Percentiles rank a stretch among this genome's conserved stretches.
phyloP scores from a whole-genome alignment of 1,284 basidiomycete genomes.

The Ganoderma sinense region DNA sequence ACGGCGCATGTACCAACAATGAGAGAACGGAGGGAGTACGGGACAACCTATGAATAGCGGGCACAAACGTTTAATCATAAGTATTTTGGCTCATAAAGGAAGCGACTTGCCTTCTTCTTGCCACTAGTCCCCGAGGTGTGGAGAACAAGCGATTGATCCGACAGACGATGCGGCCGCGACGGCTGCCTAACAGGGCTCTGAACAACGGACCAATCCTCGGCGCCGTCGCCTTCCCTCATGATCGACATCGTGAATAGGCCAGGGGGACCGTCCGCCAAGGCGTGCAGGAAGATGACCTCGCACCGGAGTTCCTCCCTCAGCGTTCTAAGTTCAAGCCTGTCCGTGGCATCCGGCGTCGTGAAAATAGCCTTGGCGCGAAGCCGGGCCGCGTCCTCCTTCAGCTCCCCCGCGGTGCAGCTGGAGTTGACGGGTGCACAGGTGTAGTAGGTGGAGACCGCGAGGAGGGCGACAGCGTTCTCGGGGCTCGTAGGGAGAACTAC shows the following conservation, averaged over 20 bases:
- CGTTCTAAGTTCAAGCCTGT: conserved; percentile 22
- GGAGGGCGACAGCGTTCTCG: conserved; percentile 31
- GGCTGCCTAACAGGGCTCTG: conserved; percentile 26
- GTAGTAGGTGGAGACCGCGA: conserved; percentile 28
- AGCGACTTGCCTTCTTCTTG: conserved; percentile 47
- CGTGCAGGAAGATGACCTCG: conserved; percentile 44
- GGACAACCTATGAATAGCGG: conserved; percentile 51
- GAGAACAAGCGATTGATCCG: conserved; percentile 63
- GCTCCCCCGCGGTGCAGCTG: conserved; percentile 29
- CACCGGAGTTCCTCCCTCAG: conserved; percentile 28
- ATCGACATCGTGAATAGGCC: conserved; percentile 50
- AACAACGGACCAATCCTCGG: conserved; percentile 25
- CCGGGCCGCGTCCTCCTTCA: conserved; percentile 26
- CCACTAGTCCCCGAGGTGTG: conserved; percentile 75
- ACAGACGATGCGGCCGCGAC: conserved; percentile 45
- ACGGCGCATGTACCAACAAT: conserved; percentile 68
- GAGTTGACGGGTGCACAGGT: conserved; percentile 31
- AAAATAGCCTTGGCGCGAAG: conserved; percentile 29
- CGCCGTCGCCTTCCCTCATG: conserved; percentile 35
- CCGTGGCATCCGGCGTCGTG: conserved; percentile 27
- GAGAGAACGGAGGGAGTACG: conserved; percentile 64
- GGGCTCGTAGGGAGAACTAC: conserved; percentile 31
- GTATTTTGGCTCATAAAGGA: background rate
- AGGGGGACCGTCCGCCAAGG: conserved; percentile 42
- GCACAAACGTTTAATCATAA: background rate